Conservation (phyloP, 768 basidiomycete genomes). For the Chalciporus chontae region DNA sequence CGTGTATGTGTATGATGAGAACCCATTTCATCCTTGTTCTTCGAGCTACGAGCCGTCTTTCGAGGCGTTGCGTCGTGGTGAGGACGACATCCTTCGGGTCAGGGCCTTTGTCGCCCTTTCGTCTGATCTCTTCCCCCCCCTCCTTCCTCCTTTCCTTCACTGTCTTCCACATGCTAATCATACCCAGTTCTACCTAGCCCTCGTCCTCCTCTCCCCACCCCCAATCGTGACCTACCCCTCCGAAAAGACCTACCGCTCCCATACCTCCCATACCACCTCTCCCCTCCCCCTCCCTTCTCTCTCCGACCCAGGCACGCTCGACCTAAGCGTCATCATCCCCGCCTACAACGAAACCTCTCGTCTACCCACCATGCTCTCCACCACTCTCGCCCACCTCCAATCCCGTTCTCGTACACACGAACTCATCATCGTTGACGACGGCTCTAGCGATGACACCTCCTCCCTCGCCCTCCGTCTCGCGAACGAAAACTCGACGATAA, state of each 20-base stretch:
- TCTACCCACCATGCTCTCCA: constrained; percentile 78
- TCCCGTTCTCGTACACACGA: constrained; percentile 61
- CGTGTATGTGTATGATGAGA: constrained; percentile 46
- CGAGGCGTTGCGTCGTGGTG: constrained; percentile 50
- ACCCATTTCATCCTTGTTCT: constrained; percentile 90
- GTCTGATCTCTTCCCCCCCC: constrained; percentile 29
- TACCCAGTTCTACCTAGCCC: constrained; percentile 60
- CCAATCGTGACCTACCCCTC: constrained; percentile 59
- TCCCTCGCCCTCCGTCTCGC: constrained; percentile 63
- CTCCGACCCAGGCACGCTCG: constrained; percentile 54
- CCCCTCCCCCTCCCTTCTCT: constrained; percentile 55
- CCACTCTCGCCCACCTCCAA: constrained; percentile 64
- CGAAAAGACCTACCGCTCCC: constrained; percentile 67
- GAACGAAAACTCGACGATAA: constrained; percentile 44
- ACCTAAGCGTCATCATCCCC: constrained; percentile 81
- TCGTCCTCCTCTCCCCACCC: constrained; percentile 73
- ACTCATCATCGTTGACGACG: constrained; percentile 88
- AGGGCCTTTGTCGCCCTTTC: constrained; percentile 36
- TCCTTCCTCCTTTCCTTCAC: background rate
- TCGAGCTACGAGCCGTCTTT: constrained; percentile 63
- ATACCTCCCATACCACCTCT: constrained; percentile 48
- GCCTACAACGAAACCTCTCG: constrained; percentile 90
- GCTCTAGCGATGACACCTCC: constrained; percentile 75
- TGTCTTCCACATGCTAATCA: constrained; percentile 13
- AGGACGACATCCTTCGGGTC: constrained; percentile 63